These are phyloP conservation scores for Kodamaea leandrae DNA, from an alignment of 805 yeast genomes.

Conservation along the genomic window DNA sequence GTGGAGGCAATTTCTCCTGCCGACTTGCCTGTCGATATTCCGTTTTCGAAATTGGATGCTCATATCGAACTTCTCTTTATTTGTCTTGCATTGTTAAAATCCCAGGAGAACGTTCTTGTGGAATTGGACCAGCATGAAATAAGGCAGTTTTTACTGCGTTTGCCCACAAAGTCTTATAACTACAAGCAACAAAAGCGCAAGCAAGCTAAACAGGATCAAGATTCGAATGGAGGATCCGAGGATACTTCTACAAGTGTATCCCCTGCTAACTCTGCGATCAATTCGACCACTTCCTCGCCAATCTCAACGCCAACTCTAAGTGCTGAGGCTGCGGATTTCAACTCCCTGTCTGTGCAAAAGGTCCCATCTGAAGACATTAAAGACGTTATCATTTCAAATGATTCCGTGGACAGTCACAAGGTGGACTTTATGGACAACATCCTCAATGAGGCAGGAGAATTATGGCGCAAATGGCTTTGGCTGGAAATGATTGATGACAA, in stretches of 20 bases:
- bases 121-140: conserved; percentile 92
- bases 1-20: neutral
- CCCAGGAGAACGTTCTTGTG: conserved; percentile 71
- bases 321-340: neutral
- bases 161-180: conserved; percentile 47
- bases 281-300: conserved; percentile 15
- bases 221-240: conserved; percentile 12
- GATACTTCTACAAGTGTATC: conserved; percentile 8
- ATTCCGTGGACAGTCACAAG: conserved; percentile 40
- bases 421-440: conserved; percentile 70
- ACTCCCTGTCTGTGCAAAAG: conserved; percentile 8
- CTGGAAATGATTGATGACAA: conserved; percentile 37
- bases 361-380: neutral
- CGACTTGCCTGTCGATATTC: conserved; percentile 25
- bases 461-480: conserved; percentile 82
- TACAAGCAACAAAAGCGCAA: conserved; percentile 31
- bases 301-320: conserved; percentile 10
- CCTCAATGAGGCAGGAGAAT: conserved; percentile 75
- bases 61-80: conserved; percentile 76
- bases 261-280: conserved; percentile 12
- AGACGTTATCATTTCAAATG: conserved; percentile 28
- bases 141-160: conserved; percentile 65
- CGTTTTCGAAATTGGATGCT: conserved; percentile 64
- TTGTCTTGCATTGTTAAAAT: conserved; percentile 73
- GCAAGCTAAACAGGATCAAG: conserved; percentile 7